Conservation (phyloP, 140 eudicot species). For the Erigeron philadelphicus region DNA sequence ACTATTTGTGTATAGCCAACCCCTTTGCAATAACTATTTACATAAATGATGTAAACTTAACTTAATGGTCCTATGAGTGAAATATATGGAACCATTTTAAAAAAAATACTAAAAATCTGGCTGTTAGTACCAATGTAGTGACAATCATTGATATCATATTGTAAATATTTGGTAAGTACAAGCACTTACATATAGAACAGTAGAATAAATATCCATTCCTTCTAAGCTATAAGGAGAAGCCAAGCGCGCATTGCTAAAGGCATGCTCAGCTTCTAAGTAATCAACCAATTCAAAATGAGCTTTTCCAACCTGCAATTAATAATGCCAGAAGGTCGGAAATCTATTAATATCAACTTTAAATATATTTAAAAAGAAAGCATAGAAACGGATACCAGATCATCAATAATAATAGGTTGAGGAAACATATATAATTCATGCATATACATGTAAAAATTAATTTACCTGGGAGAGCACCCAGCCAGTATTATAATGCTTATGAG, state of each 20-base stretch:
- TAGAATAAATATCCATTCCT: constrained; percentile 92
- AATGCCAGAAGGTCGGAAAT: constrained; percentile 12
- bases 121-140: neutral
- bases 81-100: neutral
- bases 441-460: neutral
- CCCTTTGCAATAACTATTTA: neutral
- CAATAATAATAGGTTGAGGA: too few relatives aligned
- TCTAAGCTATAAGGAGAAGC: constrained; percentile 85
- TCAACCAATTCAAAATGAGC: constrained; percentile 96
- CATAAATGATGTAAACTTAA: neutral
- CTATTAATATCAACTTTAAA: constrained; percentile 14
- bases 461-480: constrained; percentile 99
- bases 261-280: constrained; percentile 86
- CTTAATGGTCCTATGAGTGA: neutral
- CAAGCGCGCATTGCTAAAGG: constrained; percentile 74
- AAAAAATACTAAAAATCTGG: neutral
- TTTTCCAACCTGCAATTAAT: constrained; percentile 69
- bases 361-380: neutral
- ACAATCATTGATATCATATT: neutral
- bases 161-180: constrained; percentile 3
- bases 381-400: too few relatives aligned
- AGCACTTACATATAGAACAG: constrained; percentile 78
- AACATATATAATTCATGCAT: too few relatives aligned
- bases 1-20: too few relatives aligned
- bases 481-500: constrained; percentile 81